Evolutionary conservation across 441 rosid genomes (phyloP), one percentile per base, ranked within the genome.

Genomic region (Brassica hybrid): DNA sequence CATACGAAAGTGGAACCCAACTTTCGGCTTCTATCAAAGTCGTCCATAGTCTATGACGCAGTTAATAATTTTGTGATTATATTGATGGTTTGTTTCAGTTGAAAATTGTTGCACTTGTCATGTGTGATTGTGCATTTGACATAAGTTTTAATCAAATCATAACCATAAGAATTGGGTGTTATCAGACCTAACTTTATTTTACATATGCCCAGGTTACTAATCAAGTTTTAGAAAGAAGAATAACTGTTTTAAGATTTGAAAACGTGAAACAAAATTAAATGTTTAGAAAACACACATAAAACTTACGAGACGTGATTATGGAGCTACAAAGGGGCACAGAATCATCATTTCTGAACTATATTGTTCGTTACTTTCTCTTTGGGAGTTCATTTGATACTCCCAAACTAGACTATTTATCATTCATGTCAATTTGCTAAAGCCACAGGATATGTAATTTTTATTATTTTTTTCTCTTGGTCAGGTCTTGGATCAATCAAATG

Each of bases 11-110:
- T 78, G 73, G 73, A 78, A 64, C 69, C 57, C 64, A 67, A 72
- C 81, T 77, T 72, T 72, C 76, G 76, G 76, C 72, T 72, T 60
- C 38, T 43, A 72, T 45, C 17, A 21, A 71, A 65, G 61, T 71
- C 58, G 72, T 67, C 69, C 57, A n/a, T 12, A 50, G 64, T 50
- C 6, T 57, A 13, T 65, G 38, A 48, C 43, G 72, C 19, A 56
- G 36, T 65, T 38, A 32, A 13, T 2, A 70, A 70, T 36, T 62
- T 25, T 54, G 59, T 76, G 65, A 56, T 64, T 64, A 54, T 54
- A n/a, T 76, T 36, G 48, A 70, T 63, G 18, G 61, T 62, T 23
- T 69, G 7, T 32, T 30, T 27, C 32, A 14, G 56, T 69, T 67
- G 57, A 62, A 10, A n/a, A 21, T 67, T 60, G 52, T 32, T 75